phyloP scores from a whole-genome alignment of 2,329 filamentous ascomycete species.

The Fusarium sacchari region DNA sequence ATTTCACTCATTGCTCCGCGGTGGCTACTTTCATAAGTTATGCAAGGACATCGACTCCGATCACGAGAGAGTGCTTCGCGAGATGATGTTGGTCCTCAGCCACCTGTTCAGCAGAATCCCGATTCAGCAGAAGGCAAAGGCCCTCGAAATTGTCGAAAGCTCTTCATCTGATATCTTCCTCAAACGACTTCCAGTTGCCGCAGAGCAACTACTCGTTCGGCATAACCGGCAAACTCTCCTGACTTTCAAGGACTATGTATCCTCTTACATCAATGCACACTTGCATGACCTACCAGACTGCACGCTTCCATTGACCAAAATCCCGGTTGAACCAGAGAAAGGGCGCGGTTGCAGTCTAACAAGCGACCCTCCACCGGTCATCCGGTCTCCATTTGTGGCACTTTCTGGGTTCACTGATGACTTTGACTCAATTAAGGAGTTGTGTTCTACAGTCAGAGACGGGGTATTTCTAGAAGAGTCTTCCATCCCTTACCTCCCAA shows the following conservation, averaged over 20 bases:
- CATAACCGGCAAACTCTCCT: constrained; percentile 74
- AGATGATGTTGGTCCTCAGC: constrained; percentile 73
- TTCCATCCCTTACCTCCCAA: constrained; percentile 73
- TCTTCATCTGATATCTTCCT: constrained; percentile 72
- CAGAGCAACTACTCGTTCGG: constrained; percentile 63
- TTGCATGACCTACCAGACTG: constrained; percentile 60
- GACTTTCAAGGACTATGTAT: constrained; percentile 75
- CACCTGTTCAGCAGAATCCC: constrained; percentile 75
- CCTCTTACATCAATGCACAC: constrained; percentile 72
- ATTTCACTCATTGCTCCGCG: constrained; percentile 77
- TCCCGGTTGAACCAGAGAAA: constrained; percentile 52
- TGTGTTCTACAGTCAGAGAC: constrained; percentile 71
- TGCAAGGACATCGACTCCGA: constrained; percentile 66
- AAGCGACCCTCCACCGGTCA: constrained; percentile 47
- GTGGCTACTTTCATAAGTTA: constrained; percentile 71
- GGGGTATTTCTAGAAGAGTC: constrained; percentile 81
- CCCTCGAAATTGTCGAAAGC: constrained; percentile 55
- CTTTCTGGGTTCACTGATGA: constrained; percentile 75
- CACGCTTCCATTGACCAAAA: constrained; percentile 66
- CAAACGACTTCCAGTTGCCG: constrained; percentile 68
- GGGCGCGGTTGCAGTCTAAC: not conserved
- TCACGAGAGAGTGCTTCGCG: constrained; percentile 55
- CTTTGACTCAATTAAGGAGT: constrained; percentile 72
- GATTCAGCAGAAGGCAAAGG: constrained; percentile 56
- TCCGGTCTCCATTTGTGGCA: constrained; percentile 76